Evolutionary conservation across 306 rosid genomes (phyloP).

Genomic region (Lathyrus sativus): DNA sequence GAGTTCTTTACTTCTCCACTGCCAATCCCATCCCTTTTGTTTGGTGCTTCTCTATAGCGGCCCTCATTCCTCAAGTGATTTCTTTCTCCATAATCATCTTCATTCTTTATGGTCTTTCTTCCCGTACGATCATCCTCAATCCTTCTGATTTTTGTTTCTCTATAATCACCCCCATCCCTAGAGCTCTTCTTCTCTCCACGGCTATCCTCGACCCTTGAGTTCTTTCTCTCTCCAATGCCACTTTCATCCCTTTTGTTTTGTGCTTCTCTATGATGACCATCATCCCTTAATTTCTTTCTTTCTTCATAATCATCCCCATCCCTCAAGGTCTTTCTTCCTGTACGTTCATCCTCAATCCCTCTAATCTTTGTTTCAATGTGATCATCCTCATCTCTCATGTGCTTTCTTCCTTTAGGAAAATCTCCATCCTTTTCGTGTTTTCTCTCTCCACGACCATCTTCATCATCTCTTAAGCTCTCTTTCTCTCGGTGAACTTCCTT

Average conservation of each 20-base stretch:
- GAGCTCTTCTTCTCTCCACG: slow-evolving; percentile 2
- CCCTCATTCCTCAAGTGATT: slow-evolving; percentile 18
- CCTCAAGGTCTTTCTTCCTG: slow-evolving; percentile 27
- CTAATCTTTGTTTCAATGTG: slow-evolving; percentile 19
- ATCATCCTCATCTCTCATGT: slow-evolving; percentile 35
- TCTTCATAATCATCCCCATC: slow-evolving; percentile 26
- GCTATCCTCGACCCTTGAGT: slow-evolving; percentile 31
- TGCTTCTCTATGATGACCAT: background rate
- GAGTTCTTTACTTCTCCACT: slow-evolving; percentile 22
- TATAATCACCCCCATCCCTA: slow-evolving; percentile 10
- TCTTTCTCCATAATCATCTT: slow-evolving; percentile 3
- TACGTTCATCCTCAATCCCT: slow-evolving; percentile 37
- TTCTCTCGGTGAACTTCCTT: slow-evolving; percentile 7
- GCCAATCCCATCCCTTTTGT: slow-evolving; percentile 14
- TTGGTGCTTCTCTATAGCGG: background rate
- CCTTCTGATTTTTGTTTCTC: slow-evolving; percentile 30
- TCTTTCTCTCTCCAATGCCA: slow-evolving; percentile 31
- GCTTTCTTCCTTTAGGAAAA: background rate
- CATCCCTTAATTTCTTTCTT: slow-evolving; percentile 25
- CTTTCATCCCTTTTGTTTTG: slow-evolving; percentile 19
- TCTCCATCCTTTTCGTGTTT: slow-evolving; percentile 13
- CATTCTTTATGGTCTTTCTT: slow-evolving; percentile 32
- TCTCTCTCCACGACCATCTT: slow-evolving; percentile 3
- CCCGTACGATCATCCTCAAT: slow-evolving; percentile 39
- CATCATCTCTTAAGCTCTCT: slow-evolving; percentile 24